A percentile compares a stretch with the other conserved stretches of the same genome.
Conservation (phyloP, 768 basidiomycete genomes). For the Lyophyllum semitale region DNA sequence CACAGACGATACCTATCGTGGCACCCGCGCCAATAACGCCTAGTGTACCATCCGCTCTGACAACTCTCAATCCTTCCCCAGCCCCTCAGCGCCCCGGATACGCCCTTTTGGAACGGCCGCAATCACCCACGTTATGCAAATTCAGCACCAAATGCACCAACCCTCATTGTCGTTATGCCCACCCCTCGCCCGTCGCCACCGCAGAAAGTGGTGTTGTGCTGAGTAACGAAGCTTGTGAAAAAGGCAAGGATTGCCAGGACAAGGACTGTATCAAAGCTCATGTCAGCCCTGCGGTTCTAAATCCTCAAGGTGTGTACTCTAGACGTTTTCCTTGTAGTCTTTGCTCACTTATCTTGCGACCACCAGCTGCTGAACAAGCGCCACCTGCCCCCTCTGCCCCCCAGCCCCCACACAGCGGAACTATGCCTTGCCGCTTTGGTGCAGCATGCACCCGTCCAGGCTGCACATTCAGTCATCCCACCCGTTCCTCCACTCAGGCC, state of each 20-base stretch:
- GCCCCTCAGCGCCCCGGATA: conserved; percentile 46
- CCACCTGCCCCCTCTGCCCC: conserved; percentile 34
- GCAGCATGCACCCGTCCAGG: conserved; percentile 66
- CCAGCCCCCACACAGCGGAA: conserved; percentile 27
- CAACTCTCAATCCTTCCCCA: conserved; percentile 24
- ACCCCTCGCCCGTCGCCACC: conserved; percentile 97
- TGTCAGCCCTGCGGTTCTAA: conserved; percentile 81
- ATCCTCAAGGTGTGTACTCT: conserved; percentile 55
- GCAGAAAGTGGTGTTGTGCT: conserved; percentile 93
- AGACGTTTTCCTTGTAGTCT: conserved; percentile 1
- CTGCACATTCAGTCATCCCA: conserved; percentile 72
- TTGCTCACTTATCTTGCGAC: conserved; percentile 2
- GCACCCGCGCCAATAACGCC: conserved; percentile 27
- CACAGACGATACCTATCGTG: conserved; percentile 30
- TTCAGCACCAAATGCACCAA: conserved; percentile 91
- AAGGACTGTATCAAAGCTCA: conserved; percentile 92
- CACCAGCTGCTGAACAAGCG: conserved; percentile 36
- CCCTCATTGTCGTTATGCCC: conserved; percentile 85
- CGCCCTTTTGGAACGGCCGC: conserved; percentile 73
- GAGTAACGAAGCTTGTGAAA: conserved; percentile 91
- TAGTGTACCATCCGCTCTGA: conserved; percentile 17
- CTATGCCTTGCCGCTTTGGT: conserved; percentile 68
- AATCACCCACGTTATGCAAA: conserved; percentile 92
- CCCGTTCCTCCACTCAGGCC: conserved; percentile 30
- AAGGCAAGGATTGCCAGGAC: conserved; percentile 87